A percentile compares a stretch with the other conserved stretches of the same genome.
These are phyloP conservation scores for Moniliophthora roreri DNA, from an alignment of 1,284 basidiomycete genomes.

Conservation along the genomic window DNA sequence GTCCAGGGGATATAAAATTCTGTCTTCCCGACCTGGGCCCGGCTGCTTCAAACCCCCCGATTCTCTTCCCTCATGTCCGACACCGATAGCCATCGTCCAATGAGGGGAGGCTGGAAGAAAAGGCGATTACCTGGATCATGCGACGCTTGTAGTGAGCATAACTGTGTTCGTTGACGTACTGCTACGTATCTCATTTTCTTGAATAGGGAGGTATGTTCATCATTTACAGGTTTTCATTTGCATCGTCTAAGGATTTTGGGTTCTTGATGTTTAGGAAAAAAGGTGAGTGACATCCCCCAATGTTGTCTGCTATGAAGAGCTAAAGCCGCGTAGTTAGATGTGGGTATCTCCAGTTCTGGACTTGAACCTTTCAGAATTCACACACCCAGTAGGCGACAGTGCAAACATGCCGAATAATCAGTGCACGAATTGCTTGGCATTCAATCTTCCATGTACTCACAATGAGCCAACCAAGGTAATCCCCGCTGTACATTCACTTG, in stretches of 20 bases:
- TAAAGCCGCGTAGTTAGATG: constrained; percentile 28
- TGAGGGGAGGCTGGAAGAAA: constrained; percentile 19
- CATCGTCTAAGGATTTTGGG: too few species aligned
- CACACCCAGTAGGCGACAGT: constrained; percentile 41
- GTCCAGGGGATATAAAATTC: too few species aligned
- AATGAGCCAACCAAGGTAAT: constrained; percentile 54
- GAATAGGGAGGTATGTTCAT: constrained; percentile 5
- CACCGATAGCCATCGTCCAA: too few species aligned
- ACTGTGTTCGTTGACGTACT: background rate
- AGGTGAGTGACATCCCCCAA: constrained; percentile 21
- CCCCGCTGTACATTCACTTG: background rate
- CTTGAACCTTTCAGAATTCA: background rate
- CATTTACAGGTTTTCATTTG: background rate
- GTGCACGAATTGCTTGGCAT: constrained; percentile 70
- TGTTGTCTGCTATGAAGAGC: background rate
- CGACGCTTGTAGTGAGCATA: constrained; percentile 27
- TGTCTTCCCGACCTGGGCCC: too few species aligned
- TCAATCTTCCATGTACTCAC: constrained; percentile 65
- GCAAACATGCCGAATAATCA: constrained; percentile 50
- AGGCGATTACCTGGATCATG: constrained; percentile 34
- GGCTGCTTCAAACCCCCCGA: too few species aligned
- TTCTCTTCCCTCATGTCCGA: too few species aligned
- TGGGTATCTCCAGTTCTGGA: constrained; percentile 13
- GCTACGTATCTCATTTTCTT: background rate
- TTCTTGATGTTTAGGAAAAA: constrained; percentile 27